A percentile compares a stretch with the other conserved stretches of the same genome.
phyloP scores from a whole-genome alignment of 352 stramenopile genomes.

The Pythium oligandrum region DNA sequence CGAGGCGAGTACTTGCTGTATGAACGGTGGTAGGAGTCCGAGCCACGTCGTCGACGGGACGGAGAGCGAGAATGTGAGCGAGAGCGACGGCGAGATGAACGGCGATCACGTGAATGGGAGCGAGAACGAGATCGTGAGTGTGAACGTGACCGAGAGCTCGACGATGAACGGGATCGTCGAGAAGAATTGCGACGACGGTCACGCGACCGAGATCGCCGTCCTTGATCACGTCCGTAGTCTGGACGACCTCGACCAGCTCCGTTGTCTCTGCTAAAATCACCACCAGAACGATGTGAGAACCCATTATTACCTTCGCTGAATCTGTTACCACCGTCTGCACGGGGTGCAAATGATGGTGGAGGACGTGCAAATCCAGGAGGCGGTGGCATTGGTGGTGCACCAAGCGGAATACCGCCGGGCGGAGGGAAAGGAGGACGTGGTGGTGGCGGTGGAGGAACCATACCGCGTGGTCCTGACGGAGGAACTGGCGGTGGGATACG shows the following conservation, averaged over 20 bases:
- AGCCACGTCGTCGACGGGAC: constrained; percentile 12
- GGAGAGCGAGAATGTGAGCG: constrained; percentile 33
- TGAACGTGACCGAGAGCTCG: constrained; percentile 13
- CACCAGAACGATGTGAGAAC: too few species aligned
- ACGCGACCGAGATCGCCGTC: constrained; percentile 6
- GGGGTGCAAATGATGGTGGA: too few species aligned
- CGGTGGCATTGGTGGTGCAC: neutral
- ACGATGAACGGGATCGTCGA: constrained; percentile 33
- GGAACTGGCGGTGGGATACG: neutral
- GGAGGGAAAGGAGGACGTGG: neutral
- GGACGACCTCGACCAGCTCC: too few species aligned
- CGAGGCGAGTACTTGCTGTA: constrained; percentile 14
- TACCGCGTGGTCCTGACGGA: neutral
- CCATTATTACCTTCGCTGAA: too few species aligned
- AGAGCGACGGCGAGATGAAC: constrained; percentile 11
- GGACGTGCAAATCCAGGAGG: neutral
- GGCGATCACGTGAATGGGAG: constrained; percentile 12
- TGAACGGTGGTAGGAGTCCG: constrained; percentile 8
- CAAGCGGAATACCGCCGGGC: neutral
- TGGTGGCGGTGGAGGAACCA: neutral
- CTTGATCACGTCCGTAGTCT: neutral
- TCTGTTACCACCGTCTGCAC: too few species aligned
- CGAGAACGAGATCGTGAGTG: constrained; percentile 10
- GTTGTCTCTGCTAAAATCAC: too few species aligned
- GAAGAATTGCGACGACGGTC: constrained; percentile 9